Percentiles rank a stretch among this genome's conserved stretches.
These are phyloP conservation scores for Crithidia sp. DNA, from an alignment of 208 protist genomes.

Conservation along the genomic window DNA sequence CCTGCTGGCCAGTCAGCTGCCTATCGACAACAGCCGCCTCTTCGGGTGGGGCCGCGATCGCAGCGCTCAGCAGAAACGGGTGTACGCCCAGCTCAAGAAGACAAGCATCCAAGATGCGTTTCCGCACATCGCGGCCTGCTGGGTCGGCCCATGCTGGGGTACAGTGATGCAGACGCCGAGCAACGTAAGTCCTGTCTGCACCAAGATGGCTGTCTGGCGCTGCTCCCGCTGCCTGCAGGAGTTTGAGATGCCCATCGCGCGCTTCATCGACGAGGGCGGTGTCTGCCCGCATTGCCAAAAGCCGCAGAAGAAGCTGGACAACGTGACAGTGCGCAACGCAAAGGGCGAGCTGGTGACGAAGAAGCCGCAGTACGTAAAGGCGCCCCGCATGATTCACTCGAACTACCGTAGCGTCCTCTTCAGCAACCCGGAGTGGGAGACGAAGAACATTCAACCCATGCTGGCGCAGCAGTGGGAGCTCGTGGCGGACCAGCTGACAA, in stretches of 20 bases:
- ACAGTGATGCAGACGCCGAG: constrained; percentile 84
- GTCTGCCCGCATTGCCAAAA: constrained; percentile 84
- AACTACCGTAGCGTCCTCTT: constrained; percentile 85
- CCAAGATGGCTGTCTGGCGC: constrained; percentile 82
- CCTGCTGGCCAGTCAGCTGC: constrained; percentile 4
- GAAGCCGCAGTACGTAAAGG: constrained; percentile 51
- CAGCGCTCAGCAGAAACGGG: constrained; percentile 51
- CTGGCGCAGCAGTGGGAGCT: constrained; percentile 86
- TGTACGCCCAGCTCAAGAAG: constrained; percentile 67
- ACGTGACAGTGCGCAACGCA: constrained; percentile 20
- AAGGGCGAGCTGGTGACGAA: constrained; percentile 32
- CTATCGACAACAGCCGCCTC: constrained; percentile 50
- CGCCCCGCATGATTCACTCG: constrained; percentile 85
- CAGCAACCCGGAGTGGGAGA: constrained; percentile 85
- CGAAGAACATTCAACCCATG: constrained; percentile 88
- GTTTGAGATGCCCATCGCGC: constrained; percentile 79
- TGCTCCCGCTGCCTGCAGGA: constrained; percentile 81
- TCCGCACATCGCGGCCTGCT: constrained; percentile 86
- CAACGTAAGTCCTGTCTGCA: constrained; percentile 68
- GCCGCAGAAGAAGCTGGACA: constrained; percentile 51
- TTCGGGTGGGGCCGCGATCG: constrained; percentile 60
- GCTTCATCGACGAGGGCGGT: constrained; percentile 75
- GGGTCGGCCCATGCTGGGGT: constrained; percentile 89
- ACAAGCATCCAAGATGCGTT: constrained; percentile 77
- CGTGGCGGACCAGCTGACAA: constrained; percentile 57